Conservation (phyloP, 2,329 filamentous ascomycete genomes). For the Didymellaceae sp. region DNA sequence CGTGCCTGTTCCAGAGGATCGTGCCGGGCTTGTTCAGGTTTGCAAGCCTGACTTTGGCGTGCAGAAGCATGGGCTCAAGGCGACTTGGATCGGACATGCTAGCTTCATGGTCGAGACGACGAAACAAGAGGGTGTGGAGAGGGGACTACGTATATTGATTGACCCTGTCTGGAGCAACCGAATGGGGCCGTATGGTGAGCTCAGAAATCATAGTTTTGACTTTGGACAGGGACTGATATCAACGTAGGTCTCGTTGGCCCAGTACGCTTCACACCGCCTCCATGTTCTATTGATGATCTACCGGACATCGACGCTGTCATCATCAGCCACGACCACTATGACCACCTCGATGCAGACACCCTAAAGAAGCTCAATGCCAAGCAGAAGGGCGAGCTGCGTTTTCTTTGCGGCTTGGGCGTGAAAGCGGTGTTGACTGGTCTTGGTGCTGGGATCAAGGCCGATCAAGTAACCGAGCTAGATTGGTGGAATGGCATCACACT, state of each 20-base stretch:
- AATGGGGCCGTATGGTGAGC: slow-evolving; percentile 53
- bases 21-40: slow-evolving; percentile 52
- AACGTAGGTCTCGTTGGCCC: slow-evolving; percentile 52
- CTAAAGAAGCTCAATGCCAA: slow-evolving; percentile 51
- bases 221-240: background rate
- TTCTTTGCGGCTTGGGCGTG: slow-evolving; percentile 53
- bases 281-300: slow-evolving; percentile 57
- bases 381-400: slow-evolving; percentile 48
- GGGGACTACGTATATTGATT: slow-evolving; percentile 57
- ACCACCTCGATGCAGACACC: slow-evolving; percentile 59
- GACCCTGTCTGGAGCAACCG: slow-evolving; percentile 62
- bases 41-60: slow-evolving; percentile 51
- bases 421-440: slow-evolving; percentile 48
- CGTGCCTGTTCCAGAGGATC: slow-evolving; percentile 53
- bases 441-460: slow-evolving; percentile 45
- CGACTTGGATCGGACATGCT: slow-evolving; percentile 61
- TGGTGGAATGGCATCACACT: slow-evolving; percentile 58
- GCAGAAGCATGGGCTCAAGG: slow-evolving; percentile 45
- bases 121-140: slow-evolving; percentile 27
- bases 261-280: slow-evolving; percentile 59
- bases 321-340: slow-evolving; percentile 65
- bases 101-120: slow-evolving; percentile 57
- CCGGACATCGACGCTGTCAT: slow-evolving; percentile 60
- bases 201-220: background rate
- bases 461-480: slow-evolving; percentile 56